Base-by-base conservation (phyloP, 495 filamentous ascomycete species). In the Podospora conica region DNA sequence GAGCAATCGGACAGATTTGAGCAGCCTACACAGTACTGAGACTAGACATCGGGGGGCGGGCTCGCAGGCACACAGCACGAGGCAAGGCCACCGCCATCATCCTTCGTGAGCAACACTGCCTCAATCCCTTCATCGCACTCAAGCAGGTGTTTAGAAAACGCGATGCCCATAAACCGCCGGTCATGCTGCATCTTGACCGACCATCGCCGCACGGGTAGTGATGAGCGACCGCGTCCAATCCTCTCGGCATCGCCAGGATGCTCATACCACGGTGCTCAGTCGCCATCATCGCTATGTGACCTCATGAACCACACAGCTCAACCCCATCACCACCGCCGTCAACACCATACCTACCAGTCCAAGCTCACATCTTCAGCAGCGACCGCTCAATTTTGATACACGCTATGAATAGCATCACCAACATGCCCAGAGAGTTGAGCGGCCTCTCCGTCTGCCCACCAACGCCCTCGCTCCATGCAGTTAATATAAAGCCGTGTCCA, bases 371-470 rank as follows among this genome's bases (percentile, higher is more conserved):
- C 40, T 11, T 48, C 33, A 18, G 12, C 33, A 40, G 3, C 33
- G 4, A 15, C 33, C 15, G 0, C 40, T 48, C 40, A 3, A 18
- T 48, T n/a, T 48, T 48, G 15, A n/a, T 18, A 9, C 61, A 20
- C 65, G 61, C 66, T 65, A 68, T 68, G 63, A 65, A 68, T 68
- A 68, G 66, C 63, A 65, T 24, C 66, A 31, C 18, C 40, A 48
- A 15, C 33, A n/a, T n/a, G 33, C 33, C 33, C 12, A 40, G 1
- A 40, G 4, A 40, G 33, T n/a, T n/a, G 4, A 48, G 15, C 40
- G 40, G 40, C 40, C 40, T n/a, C 40, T 48, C 40, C 40, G 40
- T 48, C 40, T 6, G 40, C 6, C 18, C 40, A 48, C 40, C 40
- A 48, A 48, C 40, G 33, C 40, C 40, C 33, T 40, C 33, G 33